Evolutionary conservation across 768 basidiomycete genomes (phyloP).

Genomic region (Amanita inopinata): DNA sequence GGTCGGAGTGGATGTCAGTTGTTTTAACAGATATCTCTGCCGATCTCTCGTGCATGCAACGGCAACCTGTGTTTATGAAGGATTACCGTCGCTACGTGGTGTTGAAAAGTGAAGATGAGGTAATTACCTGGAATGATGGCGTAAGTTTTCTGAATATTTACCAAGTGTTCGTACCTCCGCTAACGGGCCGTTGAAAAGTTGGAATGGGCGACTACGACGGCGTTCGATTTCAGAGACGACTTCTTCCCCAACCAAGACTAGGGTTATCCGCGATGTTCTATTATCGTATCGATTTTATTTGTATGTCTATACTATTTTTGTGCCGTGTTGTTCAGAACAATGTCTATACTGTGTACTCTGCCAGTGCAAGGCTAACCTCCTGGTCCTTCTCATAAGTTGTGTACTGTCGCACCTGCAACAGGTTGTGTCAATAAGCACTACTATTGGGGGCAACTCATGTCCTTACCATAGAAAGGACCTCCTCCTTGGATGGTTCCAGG

Average conservation of each 20-base stretch:
- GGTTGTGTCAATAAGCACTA: too few species aligned
- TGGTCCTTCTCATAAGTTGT: too few species aligned
- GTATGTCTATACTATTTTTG: too few species aligned
- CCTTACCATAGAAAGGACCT: too few species aligned
- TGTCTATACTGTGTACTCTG: too few species aligned
- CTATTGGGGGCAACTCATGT: too few species aligned
- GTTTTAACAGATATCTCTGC: conserved; percentile 37
- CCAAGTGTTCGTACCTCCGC: background rate
- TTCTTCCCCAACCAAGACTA: conserved; percentile 25
- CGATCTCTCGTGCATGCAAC: conserved; percentile 45
- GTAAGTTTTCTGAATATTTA: conserved; percentile 1
- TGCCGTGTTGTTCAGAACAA: too few species aligned
- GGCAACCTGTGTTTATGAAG: conserved; percentile 53
- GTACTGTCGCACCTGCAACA: too few species aligned
- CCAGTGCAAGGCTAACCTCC: too few species aligned
- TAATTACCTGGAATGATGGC: conserved; percentile 1
- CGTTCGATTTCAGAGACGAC: conserved; percentile 54
- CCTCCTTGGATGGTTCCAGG: conserved; percentile 95
- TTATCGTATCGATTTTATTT: too few species aligned
- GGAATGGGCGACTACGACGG: conserved; percentile 38
- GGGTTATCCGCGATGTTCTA: background rate
- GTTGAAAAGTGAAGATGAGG: conserved; percentile 21
- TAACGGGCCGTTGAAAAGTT: conserved; percentile 28
- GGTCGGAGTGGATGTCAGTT: conserved; percentile 22
- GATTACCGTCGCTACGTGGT: conserved; percentile 59